Conservation (phyloP, 306 rosid species). For the Mucuna pruriens region DNA sequence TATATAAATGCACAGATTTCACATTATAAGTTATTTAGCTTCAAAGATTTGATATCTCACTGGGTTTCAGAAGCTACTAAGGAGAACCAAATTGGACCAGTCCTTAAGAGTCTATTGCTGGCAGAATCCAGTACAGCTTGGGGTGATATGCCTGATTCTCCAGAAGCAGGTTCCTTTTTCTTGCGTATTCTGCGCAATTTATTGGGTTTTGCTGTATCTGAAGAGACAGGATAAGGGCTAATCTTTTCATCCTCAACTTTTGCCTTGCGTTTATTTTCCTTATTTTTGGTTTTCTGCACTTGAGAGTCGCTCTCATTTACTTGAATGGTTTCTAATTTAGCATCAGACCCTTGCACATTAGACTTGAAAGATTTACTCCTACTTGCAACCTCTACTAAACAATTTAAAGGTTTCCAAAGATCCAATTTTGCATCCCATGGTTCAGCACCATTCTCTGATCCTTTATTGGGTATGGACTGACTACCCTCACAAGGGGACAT, state of each 20-base stretch:
- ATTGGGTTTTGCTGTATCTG: constrained; percentile 61
- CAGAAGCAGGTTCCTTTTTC: constrained; percentile 67
- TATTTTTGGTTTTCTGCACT: constrained; percentile 60
- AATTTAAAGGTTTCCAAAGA: constrained; percentile 94
- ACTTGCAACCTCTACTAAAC: constrained; percentile 88
- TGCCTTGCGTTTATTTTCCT: constrained; percentile 66
- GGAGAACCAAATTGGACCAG: constrained; percentile 87
- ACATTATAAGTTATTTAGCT: constrained; percentile 5
- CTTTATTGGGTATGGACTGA: constrained; percentile 57
- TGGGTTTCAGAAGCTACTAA: constrained; percentile 89
- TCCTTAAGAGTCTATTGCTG: constrained; percentile 52
- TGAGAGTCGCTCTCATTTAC: constrained; percentile 50
- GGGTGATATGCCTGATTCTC: constrained; percentile 68
- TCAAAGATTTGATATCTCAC: constrained; percentile 60
- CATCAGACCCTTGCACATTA: constrained; percentile 61
- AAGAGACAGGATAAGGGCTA: constrained; percentile 46
- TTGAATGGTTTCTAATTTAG: constrained; percentile 56
- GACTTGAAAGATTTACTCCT: constrained; percentile 85
- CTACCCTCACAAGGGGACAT: constrained; percentile 64
- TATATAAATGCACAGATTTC: constrained; percentile 25
- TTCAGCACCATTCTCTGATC: constrained; percentile 66
- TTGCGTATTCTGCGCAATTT: constrained; percentile 70
- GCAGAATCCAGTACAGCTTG: constrained; percentile 70
- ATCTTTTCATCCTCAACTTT: constrained; percentile 71
- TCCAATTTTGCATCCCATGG: constrained; percentile 71